Base-by-base conservation (phyloP, 805 yeast species). In the Candida orba region DNA sequence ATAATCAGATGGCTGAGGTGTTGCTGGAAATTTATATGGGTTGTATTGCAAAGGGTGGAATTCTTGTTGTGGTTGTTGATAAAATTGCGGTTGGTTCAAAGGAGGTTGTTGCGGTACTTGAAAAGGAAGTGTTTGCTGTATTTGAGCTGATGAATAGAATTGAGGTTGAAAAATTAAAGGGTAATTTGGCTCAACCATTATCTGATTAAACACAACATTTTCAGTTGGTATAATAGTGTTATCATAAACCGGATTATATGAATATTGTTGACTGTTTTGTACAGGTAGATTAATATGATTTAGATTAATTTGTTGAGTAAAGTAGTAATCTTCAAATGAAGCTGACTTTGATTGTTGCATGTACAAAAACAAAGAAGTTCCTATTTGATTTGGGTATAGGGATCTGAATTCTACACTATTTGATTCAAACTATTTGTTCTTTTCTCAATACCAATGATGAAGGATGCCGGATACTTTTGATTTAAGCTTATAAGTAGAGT, bases 261-360 rank as follows among this genome's bases (percentile, higher is more conserved):
- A 14, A 13, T n/a, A 23, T 14, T 15, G 23, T 8, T 31, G 12
- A 6, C 6, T 29, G 4, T 38, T 30, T 22, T 20, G 36, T n/a
- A 10, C n/a, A 13, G 8, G n/a, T 5, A 22, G 8, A n/a, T 14
- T 12, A n/a, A 14, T 27, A 23, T 22, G 15, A 17, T 15, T 38
- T 12, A 29, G 20, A 13, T 14, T 18, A 25, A 9, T 27, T 3
- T 32, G 29, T 37, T 37, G 39, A 29, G 29, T 24, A 18, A 17
- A 20, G 25, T 37, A 42, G 25, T 33, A 39, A 6, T 47, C 47
- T 33, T 47, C 48, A 3, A 44, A 37, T 6, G 47, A 41, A 6
- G 45, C 22, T 47, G 44, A 41, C 24, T 24, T 39, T 14, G n/a
- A 36, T 14, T 17, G 34, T 27, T 14, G 36, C 18, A 4, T 27